These are phyloP conservation scores for Asterochloris sp. DNA, from an alignment of 139 green algal genomes.

Conservation along the genomic window DNA sequence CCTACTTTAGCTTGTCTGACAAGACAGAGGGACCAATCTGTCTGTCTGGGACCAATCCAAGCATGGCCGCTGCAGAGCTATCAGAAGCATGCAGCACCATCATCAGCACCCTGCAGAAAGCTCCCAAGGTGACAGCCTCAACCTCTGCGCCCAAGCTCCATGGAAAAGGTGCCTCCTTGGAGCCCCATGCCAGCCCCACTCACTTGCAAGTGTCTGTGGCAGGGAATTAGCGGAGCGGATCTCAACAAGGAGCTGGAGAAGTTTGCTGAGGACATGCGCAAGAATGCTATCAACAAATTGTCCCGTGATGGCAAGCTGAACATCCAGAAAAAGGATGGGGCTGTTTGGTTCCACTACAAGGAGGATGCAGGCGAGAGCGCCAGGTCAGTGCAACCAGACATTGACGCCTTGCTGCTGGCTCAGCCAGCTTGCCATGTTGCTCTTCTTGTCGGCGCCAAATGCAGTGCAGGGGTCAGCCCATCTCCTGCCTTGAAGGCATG, in stretches of 20 bases:
- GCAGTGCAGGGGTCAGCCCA: background rate
- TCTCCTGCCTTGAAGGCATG: background rate
- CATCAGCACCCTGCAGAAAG: too few relatives aligned
- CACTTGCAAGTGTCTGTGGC: background rate
- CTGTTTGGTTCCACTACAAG: conserved; percentile 39
- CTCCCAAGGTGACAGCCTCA: too few relatives aligned
- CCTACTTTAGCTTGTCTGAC: too few relatives aligned
- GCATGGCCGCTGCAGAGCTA: too few relatives aligned
- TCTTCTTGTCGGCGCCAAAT: background rate
- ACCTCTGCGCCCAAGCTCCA: too few relatives aligned
- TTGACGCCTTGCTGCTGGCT: too few relatives aligned
- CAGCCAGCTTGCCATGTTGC: conserved; percentile 30
- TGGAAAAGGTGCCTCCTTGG: too few relatives aligned
- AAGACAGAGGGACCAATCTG: too few relatives aligned
- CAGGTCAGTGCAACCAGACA: too few relatives aligned
- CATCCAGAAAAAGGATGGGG: conserved; percentile 18
- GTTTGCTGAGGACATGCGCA: background rate
- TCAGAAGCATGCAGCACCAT: too few relatives aligned
- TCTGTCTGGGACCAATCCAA: too few relatives aligned
- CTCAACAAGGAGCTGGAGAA: conserved; percentile 2
- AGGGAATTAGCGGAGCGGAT: background rate
- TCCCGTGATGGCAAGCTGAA: conserved; percentile 23
- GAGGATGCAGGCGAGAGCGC: conserved; percentile 19
- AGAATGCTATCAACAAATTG: conserved; percentile 28
- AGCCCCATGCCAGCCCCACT: too few relatives aligned